Evolutionary conservation across 495 filamentous ascomycete species (phyloP).

Genomic region (Hypoxylon rickii): DNA sequence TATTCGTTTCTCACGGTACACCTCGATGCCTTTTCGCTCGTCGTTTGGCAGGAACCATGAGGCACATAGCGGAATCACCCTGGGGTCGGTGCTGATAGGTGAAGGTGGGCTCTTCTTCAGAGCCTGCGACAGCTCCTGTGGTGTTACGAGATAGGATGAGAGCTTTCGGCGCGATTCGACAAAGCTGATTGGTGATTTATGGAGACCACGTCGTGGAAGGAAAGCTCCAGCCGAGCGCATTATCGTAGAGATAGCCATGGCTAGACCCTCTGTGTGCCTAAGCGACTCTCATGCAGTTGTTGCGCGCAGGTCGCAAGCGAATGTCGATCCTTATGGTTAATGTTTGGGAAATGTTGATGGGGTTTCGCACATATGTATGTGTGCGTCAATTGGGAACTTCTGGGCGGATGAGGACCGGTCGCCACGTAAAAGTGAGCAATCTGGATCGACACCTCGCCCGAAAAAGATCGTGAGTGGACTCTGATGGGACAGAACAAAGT

Average conservation of each 20-base stretch:
- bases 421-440: conserved; percentile 16
- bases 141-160: conserved; percentile 82
- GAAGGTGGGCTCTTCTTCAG: conserved; percentile 75
- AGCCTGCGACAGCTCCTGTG: conserved; percentile 76
- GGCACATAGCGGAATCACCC: conserved; percentile 85
- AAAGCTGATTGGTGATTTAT: conserved; percentile 21
- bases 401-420: conserved; percentile 16
- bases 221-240: conserved; percentile 44
- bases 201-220: conserved; percentile 36
- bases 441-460: conserved; percentile 18
- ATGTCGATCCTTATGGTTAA: too few relatives aligned
- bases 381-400: not conserved
- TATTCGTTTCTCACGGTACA: conserved; percentile 77
- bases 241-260: conserved; percentile 46
- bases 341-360: too few relatives aligned
- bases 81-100: conserved; percentile 74
- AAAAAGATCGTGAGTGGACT: conserved; percentile 10
- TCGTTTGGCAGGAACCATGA: conserved; percentile 97
- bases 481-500: conserved; percentile 16
- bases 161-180: conserved; percentile 53
- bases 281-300: conserved; percentile 18
- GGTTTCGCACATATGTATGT: not conserved
- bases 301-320: conserved; percentile 16
- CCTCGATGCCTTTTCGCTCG: conserved; percentile 71
- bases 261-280: conserved; percentile 14